Evolutionary conservation across 139 green algal genomes (phyloP).

Genomic region (Astrephomene gubernaculifera): DNA sequence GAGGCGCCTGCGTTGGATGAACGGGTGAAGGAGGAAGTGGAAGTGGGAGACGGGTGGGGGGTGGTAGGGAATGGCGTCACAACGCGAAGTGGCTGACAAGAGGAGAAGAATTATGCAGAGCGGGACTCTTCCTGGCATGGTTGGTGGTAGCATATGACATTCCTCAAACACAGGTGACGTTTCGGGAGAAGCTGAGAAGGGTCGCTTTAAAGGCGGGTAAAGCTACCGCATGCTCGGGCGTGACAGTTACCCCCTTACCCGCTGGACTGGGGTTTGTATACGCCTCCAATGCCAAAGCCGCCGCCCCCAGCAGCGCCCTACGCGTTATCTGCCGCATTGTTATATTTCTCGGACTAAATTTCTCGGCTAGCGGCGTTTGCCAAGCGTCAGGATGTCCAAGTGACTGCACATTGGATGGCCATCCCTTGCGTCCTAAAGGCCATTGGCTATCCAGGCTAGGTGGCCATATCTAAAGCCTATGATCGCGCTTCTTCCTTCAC

Average conservation of each 20-base stretch:
- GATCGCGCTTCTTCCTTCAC: not conserved
- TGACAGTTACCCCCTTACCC: not conserved
- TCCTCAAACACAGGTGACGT: not conserved
- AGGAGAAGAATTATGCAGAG: not conserved
- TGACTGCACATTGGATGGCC: not conserved
- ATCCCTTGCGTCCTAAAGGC: not conserved
- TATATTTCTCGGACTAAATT: too few relatives aligned
- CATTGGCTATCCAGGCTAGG: not conserved
- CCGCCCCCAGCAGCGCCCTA: not conserved
- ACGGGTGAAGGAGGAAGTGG: not conserved
- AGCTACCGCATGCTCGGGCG: not conserved
- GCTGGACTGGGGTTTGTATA: slow-evolving; percentile 5
- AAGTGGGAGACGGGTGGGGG: not conserved
- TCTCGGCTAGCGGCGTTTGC: too few relatives aligned
- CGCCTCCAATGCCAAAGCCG: not conserved
- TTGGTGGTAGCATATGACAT: too few relatives aligned
- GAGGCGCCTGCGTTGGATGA: not conserved
- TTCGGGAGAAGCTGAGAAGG: not conserved
- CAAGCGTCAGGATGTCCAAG: too few relatives aligned
- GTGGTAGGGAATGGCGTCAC: not conserved
- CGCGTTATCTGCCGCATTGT: slow-evolving; percentile 10
- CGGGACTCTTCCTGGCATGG: not conserved
- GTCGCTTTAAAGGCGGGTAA: not conserved
- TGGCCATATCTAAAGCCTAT: not conserved
- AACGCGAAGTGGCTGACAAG: not conserved